Evolutionary conservation across 331 rosid genomes (phyloP), one percentile per base, ranked within the genome.

Genomic region (Stylosanthes scabra): DNA sequence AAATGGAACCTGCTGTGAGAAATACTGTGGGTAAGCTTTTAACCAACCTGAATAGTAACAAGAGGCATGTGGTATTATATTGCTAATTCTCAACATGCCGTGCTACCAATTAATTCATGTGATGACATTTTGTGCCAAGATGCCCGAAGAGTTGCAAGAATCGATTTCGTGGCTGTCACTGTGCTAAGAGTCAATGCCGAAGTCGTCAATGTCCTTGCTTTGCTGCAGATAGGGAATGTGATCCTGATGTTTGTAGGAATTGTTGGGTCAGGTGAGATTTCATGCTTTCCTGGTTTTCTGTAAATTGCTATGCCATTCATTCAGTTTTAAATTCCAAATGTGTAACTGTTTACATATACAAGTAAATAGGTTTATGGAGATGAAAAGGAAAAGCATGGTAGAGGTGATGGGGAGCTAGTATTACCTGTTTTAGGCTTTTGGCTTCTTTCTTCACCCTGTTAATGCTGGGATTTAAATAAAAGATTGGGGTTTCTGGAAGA

Each of bases 181-280:
- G 97, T 84, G 99, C 99, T 4, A 94, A 91, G 84, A 94, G 99
- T 88, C 99, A 91, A 85, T 94, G 99, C 75, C 90, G 97, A 72
- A 94, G 99, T 72, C 97, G 97, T 75, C 99, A 94, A 59, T 94
- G 99, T 72, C 98, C 98, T 28, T 94, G 98, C 83, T 94, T 94
- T 91, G 98, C 98, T 78, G 98, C 98, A n/a, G 98, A 94, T 77
- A 88, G 98, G 82, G 98, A 94, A 78, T 94, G 98, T 27, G 98
- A 94, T 79, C 97, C 98, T 5, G 98, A 94, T 73, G 97, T 94
- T 78, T 94, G 98, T 78, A 85, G 98, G 79, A 94, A 91, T 78
- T 94, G 98, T 70, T 94, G 98, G 98, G 96, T 94, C 81, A 85
- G 98, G 98, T 94, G 83, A 86, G 88, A 68, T 57, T 68, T 55